These are phyloP conservation scores for Berkeleyomyces rouxiae DNA, from an alignment of 2,329 filamentous ascomycete genomes.

Conservation along the genomic window DNA sequence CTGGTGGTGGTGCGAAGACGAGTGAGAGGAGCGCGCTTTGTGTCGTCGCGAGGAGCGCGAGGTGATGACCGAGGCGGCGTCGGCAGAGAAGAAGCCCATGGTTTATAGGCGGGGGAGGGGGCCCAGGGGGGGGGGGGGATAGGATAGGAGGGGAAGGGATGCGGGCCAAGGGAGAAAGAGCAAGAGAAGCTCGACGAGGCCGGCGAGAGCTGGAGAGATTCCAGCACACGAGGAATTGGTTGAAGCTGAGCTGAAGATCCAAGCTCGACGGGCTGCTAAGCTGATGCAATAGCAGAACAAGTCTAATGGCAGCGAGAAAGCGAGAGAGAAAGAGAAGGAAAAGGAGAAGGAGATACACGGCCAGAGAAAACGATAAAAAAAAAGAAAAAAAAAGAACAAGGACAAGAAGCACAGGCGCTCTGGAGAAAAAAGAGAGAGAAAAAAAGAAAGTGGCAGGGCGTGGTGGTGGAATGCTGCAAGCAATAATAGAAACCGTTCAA, in stretches of 20 bases:
- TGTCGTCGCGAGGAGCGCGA: conserved; percentile 3
- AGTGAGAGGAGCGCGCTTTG: background rate
- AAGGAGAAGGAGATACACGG: background rate
- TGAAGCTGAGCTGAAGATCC: background rate
- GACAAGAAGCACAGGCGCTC: background rate
- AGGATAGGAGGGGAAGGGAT: background rate
- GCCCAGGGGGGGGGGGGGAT: background rate
- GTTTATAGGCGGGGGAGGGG: background rate
- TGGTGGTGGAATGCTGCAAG: background rate
- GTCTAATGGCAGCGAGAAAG: background rate
- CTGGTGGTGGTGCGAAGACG: background rate
- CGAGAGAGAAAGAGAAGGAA: background rate
- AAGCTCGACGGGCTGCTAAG: background rate
- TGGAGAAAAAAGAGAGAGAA: background rate
- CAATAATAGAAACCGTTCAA: too few species aligned
- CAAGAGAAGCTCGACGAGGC: too few species aligned
- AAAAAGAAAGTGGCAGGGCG: background rate
- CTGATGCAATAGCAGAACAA: background rate
- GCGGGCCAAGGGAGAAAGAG: too few species aligned
- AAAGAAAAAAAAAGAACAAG: background rate
- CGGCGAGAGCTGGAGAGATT: too few species aligned
- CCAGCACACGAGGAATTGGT: background rate
- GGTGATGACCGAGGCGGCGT: conserved; percentile 12
- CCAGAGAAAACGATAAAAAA: background rate
- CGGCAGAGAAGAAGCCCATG: conserved; percentile 14